Percentiles rank a stretch among this genome's conserved stretches.
Evolutionary conservation across 805 yeast genomes (phyloP).

Genomic region (Saturnispora serradocipensis): DNA sequence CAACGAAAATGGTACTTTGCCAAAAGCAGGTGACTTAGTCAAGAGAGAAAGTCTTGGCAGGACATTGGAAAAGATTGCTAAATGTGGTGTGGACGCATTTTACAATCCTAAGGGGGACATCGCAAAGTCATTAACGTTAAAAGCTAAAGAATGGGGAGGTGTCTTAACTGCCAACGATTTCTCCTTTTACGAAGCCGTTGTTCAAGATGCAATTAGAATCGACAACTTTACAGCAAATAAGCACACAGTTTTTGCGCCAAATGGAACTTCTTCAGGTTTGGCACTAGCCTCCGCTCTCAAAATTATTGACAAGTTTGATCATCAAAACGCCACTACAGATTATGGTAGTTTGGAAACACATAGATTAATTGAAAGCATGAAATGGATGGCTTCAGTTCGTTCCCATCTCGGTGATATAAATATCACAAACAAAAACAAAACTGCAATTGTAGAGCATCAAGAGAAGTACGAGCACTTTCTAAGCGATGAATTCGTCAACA

Average conservation of each 20-base stretch:
- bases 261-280: conserved; percentile 78
- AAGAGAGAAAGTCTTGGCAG: conserved; percentile 53
- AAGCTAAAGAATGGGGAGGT: conserved; percentile 54
- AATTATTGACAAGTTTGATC: conserved; percentile 30
- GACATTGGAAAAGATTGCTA: conserved; percentile 60
- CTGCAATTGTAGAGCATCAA: conserved; percentile 23
- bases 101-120: conserved; percentile 78
- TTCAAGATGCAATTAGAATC: conserved; percentile 37
- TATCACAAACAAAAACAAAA: conserved; percentile 19
- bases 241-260: conserved; percentile 40
- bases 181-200: conserved; percentile 43
- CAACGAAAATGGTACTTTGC: conserved; percentile 23
- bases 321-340: conserved; percentile 28
- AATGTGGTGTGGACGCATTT: conserved; percentile 71
- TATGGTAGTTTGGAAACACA: conserved; percentile 46
- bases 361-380: conserved; percentile 75
- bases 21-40: conserved; percentile 50
- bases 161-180: conserved; percentile 60
- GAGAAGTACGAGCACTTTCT: conserved; percentile 37
- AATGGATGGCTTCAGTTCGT: conserved; percentile 85
- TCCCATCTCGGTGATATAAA: conserved; percentile 71
- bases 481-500: conserved; percentile 47
- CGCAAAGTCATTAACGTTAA: conserved; percentile 46
- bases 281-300: conserved; percentile 70
- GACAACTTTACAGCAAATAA: conserved; percentile 22